Conservation (phyloP, 805 yeast species). For the Candida xyloterini region DNA sequence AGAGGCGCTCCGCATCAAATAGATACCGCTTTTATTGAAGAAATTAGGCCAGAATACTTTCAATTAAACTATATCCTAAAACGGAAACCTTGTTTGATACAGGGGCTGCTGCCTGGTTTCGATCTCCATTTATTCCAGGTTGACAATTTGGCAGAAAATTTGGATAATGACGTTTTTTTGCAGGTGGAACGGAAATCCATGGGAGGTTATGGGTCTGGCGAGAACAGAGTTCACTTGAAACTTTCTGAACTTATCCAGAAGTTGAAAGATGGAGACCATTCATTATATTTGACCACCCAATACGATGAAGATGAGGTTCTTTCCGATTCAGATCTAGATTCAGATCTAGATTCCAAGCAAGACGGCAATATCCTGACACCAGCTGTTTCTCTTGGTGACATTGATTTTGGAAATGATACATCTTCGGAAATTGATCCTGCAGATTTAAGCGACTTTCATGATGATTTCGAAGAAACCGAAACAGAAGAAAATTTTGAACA, state of each 20-base stretch:
- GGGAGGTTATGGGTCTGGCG: conserved; percentile 71
- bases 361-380: too few relatives aligned
- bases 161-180: conserved; percentile 31
- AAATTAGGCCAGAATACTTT: conserved; percentile 31
- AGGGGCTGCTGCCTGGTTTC: conserved; percentile 37
- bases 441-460: conserved; percentile 43
- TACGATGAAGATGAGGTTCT: conserved; percentile 48
- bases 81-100: conserved; percentile 51
- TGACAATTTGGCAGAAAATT: conserved; percentile 35
- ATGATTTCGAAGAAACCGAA: conserved; percentile 46
- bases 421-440: conserved; percentile 40
- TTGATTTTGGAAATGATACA: conserved; percentile 5
- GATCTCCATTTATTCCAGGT: conserved; percentile 35
- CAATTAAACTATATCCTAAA: conserved; percentile 37
- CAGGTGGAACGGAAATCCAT: conserved; percentile 57
- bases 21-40: conserved; percentile 8
- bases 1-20: not conserved
- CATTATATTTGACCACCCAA: conserved; percentile 67
- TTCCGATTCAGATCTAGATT: conserved; percentile 25
- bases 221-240: conserved; percentile 47
- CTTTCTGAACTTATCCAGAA: conserved; percentile 46
- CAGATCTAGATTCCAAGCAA: conserved; percentile 20
- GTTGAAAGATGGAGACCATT: conserved; percentile 41
- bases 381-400: not conserved
- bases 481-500: conserved; percentile 22